Evolutionary conservation across 495 filamentous ascomycete species (phyloP).

Genomic region (Amphirosellinia nigrospora): DNA sequence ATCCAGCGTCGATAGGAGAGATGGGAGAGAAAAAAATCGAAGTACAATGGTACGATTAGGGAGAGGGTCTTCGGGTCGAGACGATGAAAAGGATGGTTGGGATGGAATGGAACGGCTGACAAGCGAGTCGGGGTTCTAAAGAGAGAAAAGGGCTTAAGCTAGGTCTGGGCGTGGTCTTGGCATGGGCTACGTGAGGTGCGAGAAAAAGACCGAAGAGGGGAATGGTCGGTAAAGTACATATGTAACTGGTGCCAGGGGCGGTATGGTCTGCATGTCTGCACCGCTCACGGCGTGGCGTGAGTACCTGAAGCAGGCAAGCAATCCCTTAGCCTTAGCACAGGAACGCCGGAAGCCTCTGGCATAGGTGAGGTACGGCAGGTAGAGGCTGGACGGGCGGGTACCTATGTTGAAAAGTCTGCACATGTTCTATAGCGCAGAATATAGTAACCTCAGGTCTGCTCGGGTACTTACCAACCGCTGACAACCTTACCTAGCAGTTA

Average conservation of each 20-base stretch:
- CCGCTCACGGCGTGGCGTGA: conserved; percentile 8
- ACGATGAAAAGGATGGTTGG: conserved; percentile 33
- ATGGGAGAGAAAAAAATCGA: conserved; percentile 23
- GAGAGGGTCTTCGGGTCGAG: conserved; percentile 31
- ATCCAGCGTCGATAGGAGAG: conserved; percentile 41
- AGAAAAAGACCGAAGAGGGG: conserved; percentile 23
- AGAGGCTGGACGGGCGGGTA: background rate
- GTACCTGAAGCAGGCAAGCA: background rate
- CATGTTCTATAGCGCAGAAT: too few species aligned
- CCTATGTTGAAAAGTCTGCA: too few species aligned
- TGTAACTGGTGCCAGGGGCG: conserved; percentile 3
- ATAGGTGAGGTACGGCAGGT: background rate
- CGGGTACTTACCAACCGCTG: too few species aligned
- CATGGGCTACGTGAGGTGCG: conserved; percentile 11
- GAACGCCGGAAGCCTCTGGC: conserved; percentile 2
- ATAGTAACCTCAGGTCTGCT: too few species aligned
- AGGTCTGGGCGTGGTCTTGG: conserved; percentile 26
- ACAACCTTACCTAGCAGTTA: background rate
- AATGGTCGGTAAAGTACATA: background rate
- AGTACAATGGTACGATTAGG: conserved; percentile 28
- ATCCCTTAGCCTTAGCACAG: background rate
- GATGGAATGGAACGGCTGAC: conserved; percentile 23
- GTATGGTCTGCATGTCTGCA: background rate
- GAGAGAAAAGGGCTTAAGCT: conserved; percentile 30
- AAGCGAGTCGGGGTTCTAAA: conserved; percentile 36